Evolutionary conservation across 345 rosid species (phyloP), one percentile per base, ranked within the genome.

Genomic region (Euclidium syriacum): DNA sequence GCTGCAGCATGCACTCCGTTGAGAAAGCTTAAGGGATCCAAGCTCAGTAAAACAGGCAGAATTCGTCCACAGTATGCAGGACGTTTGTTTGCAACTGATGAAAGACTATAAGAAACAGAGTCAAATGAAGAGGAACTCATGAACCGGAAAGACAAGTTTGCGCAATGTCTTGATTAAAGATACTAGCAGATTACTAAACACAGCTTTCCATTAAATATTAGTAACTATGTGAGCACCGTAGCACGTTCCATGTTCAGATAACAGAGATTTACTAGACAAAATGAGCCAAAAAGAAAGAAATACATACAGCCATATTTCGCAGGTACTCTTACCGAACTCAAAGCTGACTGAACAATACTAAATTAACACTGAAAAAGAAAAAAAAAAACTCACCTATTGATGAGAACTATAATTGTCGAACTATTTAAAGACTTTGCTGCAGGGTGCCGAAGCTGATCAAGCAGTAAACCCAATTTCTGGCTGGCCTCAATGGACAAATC

Each of bases 401-500:
- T 78, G 62, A 85, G 86, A 78, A 90, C 91, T 40, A 87, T 64
- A 62, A 83, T 74, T 19, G 80, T 83, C 32, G 82, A 71, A 69
- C 80, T 80, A 70, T 85, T 79, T 43, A 87, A 83, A 70, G 91
- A 82, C 62, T 79, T 90, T 51, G 89, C 91, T 19, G 85, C 75
- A 26, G 97, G 99, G 46, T 66, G 74, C 73, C 99, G 80, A 65
- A 94, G 96, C 78, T 82, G 97, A 81, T 94, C 99, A 69, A 94
- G 96, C 87, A 94, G 72, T 60, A 75, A 79, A 63, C 77, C 87
- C 81, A 94, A 71, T 57, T 69, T 82, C 73, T 79, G 81, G 76
- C 91, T 84, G 51, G 97, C 99, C 79, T 94, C 99, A 65, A 83
- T 68, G 19, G 99, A 86, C 67, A 94, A 76, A 74, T 90, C 96